Evolutionary conservation across 805 yeast genomes (phyloP), one percentile per base, ranked within the genome.

Genomic region (Debaryomyces castellii): DNA sequence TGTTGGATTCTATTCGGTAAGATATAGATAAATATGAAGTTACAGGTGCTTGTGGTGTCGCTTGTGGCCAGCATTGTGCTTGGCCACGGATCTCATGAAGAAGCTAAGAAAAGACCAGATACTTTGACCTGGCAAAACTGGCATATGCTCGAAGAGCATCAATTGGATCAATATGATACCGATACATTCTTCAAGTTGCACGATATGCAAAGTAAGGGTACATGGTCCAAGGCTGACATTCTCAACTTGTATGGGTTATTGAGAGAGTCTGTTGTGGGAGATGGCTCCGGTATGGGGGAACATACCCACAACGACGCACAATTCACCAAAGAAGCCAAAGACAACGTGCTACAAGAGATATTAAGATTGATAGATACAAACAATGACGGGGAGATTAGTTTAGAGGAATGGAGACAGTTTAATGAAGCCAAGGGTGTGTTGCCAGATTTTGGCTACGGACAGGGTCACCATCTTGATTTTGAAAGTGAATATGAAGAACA

Each of bases 131-230:
- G 96, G 96, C 89, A 85, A 57, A 77, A 78, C 54, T 86, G 91
- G 87, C 98, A 92, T 64, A 91, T 92, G 97, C 73, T 79, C 54
- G 83, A 81, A 53, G 98, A 92, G 67, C 97, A 92, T 67, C 86
- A 82, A 14, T 52, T 88, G 48, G 90, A 87, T 50, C 72, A 74
- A 22, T 89, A 81, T 57, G 95, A 87, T 50, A 76, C 95, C 0
- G 81, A 76, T 35, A 75, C 85, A 12, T 89, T 92, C 57, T 92
- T 92, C 76, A 77, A 77, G 30, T 58, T 91, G 22, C 99, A 92
- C 66, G 97, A 91, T 64, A 62, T 81, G 44, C 69, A 80, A 55
- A 68, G 73, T 59, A 73, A 79, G 61, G 89, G 86, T 36, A 63
- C 68, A 42, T 68, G 87, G 65, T 77, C 76, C 47, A 62, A 63